Percentiles rank a stretch among this genome's conserved stretches.
These are phyloP conservation scores for Fonsecaea erecta DNA, from an alignment of 2,329 filamentous ascomycete genomes.

Conservation along the genomic window DNA sequence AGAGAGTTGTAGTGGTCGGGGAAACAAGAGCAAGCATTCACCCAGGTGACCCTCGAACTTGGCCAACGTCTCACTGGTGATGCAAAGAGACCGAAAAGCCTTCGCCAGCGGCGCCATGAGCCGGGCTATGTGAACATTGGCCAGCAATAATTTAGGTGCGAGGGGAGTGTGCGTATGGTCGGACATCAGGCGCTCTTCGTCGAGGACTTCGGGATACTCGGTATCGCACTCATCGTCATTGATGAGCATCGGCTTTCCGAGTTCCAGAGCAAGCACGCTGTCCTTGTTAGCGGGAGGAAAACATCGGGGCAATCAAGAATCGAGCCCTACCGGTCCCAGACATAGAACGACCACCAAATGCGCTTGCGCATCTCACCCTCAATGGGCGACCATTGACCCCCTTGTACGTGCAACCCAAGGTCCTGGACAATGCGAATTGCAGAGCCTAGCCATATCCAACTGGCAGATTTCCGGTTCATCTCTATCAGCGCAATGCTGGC, in stretches of 20 bases:
- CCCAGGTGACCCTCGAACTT: slow-evolving; percentile 81
- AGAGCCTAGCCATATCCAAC: slow-evolving; percentile 82
- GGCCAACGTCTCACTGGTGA: slow-evolving; percentile 71
- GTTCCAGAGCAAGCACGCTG: slow-evolving; percentile 75
- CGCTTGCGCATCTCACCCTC: slow-evolving; percentile 85
- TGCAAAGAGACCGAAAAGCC: slow-evolving; percentile 68
- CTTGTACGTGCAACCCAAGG: slow-evolving; percentile 77
- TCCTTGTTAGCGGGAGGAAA: slow-evolving; percentile 37
- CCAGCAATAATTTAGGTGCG: slow-evolving; percentile 51
- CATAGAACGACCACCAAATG: slow-evolving; percentile 93
- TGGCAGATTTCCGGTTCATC: slow-evolving; percentile 81
- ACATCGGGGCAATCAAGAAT: background rate
- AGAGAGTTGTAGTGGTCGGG: slow-evolving; percentile 71
- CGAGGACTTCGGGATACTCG: slow-evolving; percentile 74
- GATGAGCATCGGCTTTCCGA: slow-evolving; percentile 80
- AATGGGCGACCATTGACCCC: slow-evolving; percentile 71
- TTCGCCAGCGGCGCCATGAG: slow-evolving; percentile 75
- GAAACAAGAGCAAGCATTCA: slow-evolving; percentile 75
- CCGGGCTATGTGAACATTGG: slow-evolving; percentile 79
- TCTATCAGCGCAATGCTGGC: slow-evolving; percentile 81
- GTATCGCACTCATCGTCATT: slow-evolving; percentile 88
- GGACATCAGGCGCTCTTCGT: slow-evolving; percentile 63
- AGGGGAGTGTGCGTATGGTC: slow-evolving; percentile 62
- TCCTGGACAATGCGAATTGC: slow-evolving; percentile 83
- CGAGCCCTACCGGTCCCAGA: slow-evolving; percentile 74